phyloP scores from a whole-genome alignment of 306 rosid species.

The Castanea sativa region DNA sequence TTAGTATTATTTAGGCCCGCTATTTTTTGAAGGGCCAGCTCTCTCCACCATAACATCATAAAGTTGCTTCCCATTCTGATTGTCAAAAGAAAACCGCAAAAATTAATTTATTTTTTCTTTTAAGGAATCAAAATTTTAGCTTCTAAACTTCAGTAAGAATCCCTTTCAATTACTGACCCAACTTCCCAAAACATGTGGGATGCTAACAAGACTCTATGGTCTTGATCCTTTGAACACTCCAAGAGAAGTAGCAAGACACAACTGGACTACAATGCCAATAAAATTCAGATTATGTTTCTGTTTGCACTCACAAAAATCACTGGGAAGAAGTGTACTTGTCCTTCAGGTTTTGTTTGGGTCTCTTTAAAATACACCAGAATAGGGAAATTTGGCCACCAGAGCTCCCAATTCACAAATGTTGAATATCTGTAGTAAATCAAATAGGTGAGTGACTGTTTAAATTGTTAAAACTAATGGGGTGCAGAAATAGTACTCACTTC shows the following conservation, averaged over 20 bases:
- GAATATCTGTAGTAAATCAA: constrained; percentile 64
- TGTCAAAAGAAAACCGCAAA: constrained; percentile 21
- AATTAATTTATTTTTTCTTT: not conserved
- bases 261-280: not conserved
- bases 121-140: constrained; percentile 7
- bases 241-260: not conserved
- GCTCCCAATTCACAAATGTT: constrained; percentile 91
- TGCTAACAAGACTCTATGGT: not conserved
- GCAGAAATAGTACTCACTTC: constrained; percentile 60
- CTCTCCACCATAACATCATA: constrained; percentile 91
- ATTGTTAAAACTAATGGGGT: constrained; percentile 5
- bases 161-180: constrained; percentile 1
- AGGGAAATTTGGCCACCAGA: constrained; percentile 98
- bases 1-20: constrained; percentile 58
- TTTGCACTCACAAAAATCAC: constrained; percentile 74
- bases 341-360: constrained; percentile 90
- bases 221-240: not conserved
- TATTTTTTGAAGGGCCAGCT: constrained; percentile 87
- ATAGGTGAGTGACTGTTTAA: constrained; percentile 13
- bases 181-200: not conserved
- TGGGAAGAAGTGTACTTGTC: constrained; percentile 95
- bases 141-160: constrained; percentile 10
- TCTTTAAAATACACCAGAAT: constrained; percentile 93
- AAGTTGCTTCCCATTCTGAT: constrained; percentile 93
- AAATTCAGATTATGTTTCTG: constrained; percentile 10